Base-by-base conservation (phyloP, 108 stramenopile genomes). In the Skeletonema grethae region DNA sequence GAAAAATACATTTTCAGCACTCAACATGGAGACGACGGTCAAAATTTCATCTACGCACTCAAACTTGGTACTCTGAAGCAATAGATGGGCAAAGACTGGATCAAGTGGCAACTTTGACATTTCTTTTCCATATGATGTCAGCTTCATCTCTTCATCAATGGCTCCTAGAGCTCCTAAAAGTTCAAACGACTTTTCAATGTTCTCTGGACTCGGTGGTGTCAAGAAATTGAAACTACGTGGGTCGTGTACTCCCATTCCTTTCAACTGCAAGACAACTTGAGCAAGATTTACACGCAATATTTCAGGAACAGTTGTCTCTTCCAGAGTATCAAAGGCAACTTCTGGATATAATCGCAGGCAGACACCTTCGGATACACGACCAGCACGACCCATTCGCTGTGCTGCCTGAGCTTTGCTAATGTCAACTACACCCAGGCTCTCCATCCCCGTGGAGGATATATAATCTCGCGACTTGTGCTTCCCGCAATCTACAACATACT, bases 401-500 rank as follows among this genome's bases (percentile, higher is more conserved):
- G 82, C 81, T 30, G 90, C 88, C 73, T 85, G 83, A 7, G 93
- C 90, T 75, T 87, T 81, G 70, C 89, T 90, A 22, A 94, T 86
- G 25, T 86, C 76, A 38, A 81, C 59, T n/a, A 91, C 84, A 22
- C 63, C 70, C 36, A 94, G 66, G 61, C 84, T 87, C 79, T 94
- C 93, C 93, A 94, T 91, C n/a, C 93, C 90, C 3, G 89, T 95
- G 13, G 84, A 67, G n/a, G 82, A 66, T 64, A 69, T 88, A 60
- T 86, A 90, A 29, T 87, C 88, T 57, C 89, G 75, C 11, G 72
- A 76, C 64, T 95, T 97, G 69, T 89, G 86, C 55, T 92, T 94
- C 11, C 99, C 99, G 29, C 89, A 77, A 80, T 99, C 99, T 28
- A 99, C 78, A 30, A 99, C 98, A 68, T 86, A 97, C 18, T 88